Base-by-base conservation (phyloP, 2,329 filamentous ascomycete genomes). In the Ophiostoma triangulosporum region DNA sequence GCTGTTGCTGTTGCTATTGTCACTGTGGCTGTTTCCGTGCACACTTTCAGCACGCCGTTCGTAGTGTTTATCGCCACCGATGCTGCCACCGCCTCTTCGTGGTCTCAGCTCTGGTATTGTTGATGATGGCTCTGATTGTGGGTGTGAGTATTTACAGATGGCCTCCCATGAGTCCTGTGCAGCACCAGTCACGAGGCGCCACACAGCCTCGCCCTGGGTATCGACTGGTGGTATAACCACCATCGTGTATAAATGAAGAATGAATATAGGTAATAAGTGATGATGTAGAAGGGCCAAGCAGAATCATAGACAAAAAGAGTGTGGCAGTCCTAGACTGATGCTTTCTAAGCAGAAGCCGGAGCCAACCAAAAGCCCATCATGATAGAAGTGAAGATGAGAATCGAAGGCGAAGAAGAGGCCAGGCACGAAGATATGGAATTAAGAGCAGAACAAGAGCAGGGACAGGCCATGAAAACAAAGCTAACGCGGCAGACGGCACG, bases 81-180 rank as follows among this genome's bases (percentile, higher is more conserved):
- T 26, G 9, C 36, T 36, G 12, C 20, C 26, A 17, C 20, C 43
- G 4, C 33, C 33, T 12, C 22, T 22, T 31, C 32, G 48, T 35
- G n/a, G 29, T 29, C 35, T 22, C 14, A n/a, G 7, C 40, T 48
- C 31, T 9, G 31, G 14, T 1, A 11, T 35, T 2, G 46, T 6
- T 48, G 46, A 12, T 20, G 24, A n/a, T 20, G 43, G 7, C 4
- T 17, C 15, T 17, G 32, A 24, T 26, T 29, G 36, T 26, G 43
- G 22, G n/a, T 48, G 49, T 35, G 55, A 17, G 15, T 53, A 48
- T 26, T 53, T 52, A 55, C 43, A 56, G 5, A 59, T 52, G 22
- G 52, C 50, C 2, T 55, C 54, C 54, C 57, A 58, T 8, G 35
- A 53, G 7, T 35, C 31, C 27, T 54, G 54, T 4, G 54, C 48